phyloP scores from a whole-genome alignment of 2,329 filamentous ascomycete species.

The Kalmusia sp. region DNA sequence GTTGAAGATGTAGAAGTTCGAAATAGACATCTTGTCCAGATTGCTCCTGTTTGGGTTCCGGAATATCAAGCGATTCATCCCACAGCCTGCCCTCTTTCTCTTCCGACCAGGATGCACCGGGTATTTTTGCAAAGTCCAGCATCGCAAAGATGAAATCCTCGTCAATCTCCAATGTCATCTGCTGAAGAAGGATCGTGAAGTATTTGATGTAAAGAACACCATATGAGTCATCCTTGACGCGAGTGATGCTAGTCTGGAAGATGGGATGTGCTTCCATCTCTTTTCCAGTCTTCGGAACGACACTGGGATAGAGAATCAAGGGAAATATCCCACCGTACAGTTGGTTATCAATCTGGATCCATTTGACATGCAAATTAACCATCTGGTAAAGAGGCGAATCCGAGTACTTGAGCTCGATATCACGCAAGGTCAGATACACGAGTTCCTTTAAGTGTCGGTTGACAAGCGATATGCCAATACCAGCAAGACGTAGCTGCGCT shows the following conservation, averaged over 20 bases:
- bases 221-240: conserved; percentile 98
- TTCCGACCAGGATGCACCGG: conserved; percentile 86
- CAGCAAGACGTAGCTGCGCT: conserved; percentile 85
- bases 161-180: conserved; percentile 97
- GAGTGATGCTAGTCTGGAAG: conserved; percentile 86
- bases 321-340: conserved; percentile 98
- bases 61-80: conserved; percentile 88
- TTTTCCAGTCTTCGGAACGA: conserved; percentile 94
- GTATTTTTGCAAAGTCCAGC: conserved; percentile 92
- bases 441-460: conserved; percentile 91
- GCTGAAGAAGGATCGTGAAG: conserved; percentile 88
- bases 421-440: conserved; percentile 90
- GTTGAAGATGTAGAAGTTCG: conserved; percentile 93
- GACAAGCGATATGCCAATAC: conserved; percentile 90
- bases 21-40: conserved; percentile 96
- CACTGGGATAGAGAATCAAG: conserved; percentile 94
- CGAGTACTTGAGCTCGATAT: conserved; percentile 87
- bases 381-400: conserved; percentile 96
- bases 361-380: conserved; percentile 88
- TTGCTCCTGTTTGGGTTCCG: conserved; percentile 85
- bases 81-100: conserved; percentile 85
- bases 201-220: conserved; percentile 99
- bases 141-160: conserved; percentile 98
- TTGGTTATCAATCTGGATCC: conserved; percentile 99
- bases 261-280: conserved; percentile 97